These are phyloP conservation scores for Farysia itapuensis DNA, from an alignment of 1,284 basidiomycete genomes.

Conservation along the genomic window DNA sequence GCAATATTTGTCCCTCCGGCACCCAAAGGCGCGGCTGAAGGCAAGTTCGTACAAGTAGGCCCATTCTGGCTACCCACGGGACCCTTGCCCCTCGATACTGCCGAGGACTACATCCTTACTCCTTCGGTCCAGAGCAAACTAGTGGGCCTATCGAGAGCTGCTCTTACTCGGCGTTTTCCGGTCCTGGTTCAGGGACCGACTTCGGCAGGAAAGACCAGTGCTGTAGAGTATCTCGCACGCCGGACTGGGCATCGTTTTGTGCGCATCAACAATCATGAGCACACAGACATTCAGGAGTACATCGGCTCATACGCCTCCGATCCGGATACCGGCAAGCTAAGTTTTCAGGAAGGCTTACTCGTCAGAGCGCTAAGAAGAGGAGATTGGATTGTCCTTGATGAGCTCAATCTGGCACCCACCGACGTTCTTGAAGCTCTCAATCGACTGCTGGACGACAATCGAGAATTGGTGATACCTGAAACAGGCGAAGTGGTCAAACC, in stretches of 20 bases:
- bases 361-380: slow-evolving; percentile 88
- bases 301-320: slow-evolving; percentile 96
- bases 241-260: slow-evolving; percentile 94
- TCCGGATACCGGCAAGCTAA: slow-evolving; percentile 83
- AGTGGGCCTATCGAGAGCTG: slow-evolving; percentile 85
- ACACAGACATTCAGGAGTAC: slow-evolving; percentile 97
- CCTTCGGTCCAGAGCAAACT: slow-evolving; percentile 95
- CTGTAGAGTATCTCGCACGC: slow-evolving; percentile 90
- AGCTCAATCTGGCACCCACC: slow-evolving; percentile 94
- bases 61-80: slow-evolving; percentile 88
- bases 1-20: slow-evolving; percentile 45
- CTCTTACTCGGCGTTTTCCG: slow-evolving; percentile 84
- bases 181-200: slow-evolving; percentile 98
- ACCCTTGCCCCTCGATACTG: slow-evolving; percentile 64
- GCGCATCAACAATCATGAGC: slow-evolving; percentile 99
- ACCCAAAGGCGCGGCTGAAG: slow-evolving; percentile 25
- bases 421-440: slow-evolving; percentile 98
- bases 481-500: slow-evolving; percentile 92
- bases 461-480: slow-evolving; percentile 92
- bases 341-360: slow-evolving; percentile 86
- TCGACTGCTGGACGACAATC: slow-evolving; percentile 92
- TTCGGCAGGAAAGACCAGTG: slow-evolving; percentile 94
- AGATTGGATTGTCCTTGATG: slow-evolving; percentile 98
- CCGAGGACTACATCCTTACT: slow-evolving; percentile 86
- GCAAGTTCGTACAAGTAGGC: slow-evolving; percentile 72